A percentile compares a stretch with the other conserved stretches of the same genome.
phyloP scores from a whole-genome alignment of 148 eudicot species.

The Spergularia bocconei region DNA sequence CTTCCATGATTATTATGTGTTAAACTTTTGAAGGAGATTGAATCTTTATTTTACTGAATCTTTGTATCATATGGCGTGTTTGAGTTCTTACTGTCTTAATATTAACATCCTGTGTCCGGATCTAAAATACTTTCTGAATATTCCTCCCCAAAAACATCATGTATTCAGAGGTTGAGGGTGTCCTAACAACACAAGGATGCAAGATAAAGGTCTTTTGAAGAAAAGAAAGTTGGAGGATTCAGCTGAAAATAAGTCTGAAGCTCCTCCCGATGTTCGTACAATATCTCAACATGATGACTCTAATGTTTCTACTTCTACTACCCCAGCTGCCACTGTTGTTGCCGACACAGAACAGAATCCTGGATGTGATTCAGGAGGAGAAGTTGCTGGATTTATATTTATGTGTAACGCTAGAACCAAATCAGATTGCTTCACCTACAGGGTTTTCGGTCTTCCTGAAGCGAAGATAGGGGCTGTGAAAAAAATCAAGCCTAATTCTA shows the following conservation, averaged over 20 bases:
- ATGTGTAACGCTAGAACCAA: constrained; percentile 67
- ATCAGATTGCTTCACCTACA: constrained; percentile 54
- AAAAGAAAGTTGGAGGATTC: constrained; percentile 19
- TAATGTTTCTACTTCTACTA: constrained; percentile 1
- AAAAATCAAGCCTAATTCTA: constrained; percentile 53
- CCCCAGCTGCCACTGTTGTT: not conserved
- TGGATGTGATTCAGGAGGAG: constrained; percentile 8
- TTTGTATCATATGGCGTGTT: not conserved
- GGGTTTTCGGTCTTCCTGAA: constrained; percentile 74
- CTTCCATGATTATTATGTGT: not conserved
- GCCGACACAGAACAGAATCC: not conserved
- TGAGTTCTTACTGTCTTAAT: not conserved
- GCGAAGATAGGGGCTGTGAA: constrained; percentile 39
- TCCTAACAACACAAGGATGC: constrained; percentile 1
- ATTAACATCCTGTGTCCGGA: too few relatives aligned
- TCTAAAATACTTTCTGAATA: not conserved
- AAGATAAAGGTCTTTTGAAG: not conserved
- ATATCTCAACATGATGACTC: constrained; percentile 18
- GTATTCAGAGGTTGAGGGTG: not conserved
- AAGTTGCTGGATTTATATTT: constrained; percentile 49
- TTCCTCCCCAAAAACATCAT: not conserved
- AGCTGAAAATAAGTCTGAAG: not conserved
- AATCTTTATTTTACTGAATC: not conserved
- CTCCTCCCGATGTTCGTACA: constrained; percentile 1
- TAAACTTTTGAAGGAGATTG: not conserved